Evolutionary conservation across 768 basidiomycete species (phyloP), one percentile per base, ranked within the genome.

Genomic region (Kwoniella sp.): DNA sequence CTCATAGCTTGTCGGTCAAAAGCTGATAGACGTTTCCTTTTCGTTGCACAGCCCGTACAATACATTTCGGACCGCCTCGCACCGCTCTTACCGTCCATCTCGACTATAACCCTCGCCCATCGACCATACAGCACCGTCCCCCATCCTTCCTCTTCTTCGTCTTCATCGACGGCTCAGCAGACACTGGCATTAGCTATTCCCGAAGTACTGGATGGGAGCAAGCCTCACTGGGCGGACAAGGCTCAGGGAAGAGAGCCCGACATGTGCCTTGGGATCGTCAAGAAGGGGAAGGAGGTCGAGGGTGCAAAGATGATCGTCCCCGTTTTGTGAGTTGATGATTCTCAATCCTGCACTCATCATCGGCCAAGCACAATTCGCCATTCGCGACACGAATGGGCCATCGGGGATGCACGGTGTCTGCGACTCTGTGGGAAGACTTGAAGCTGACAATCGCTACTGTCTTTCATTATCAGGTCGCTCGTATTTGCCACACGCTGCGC

Each of bases 401-500:
- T n/a, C n/a, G n/a, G n/a, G n/a, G n/a, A n/a, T n/a, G n/a, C n/a
- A n/a, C n/a, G n/a, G n/a, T n/a, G n/a, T n/a, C n/a, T n/a, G n/a
- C n/a, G n/a, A n/a, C n/a, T n/a, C n/a, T n/a, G n/a, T n/a, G n/a
- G n/a, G n/a, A n/a, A n/a, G n/a, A n/a, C n/a, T n/a, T n/a, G n/a
- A n/a, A n/a, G 36, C 52, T 58, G 36, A 58, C 57, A 25, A 27
- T n/a, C n/a, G n/a, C n/a, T n/a, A n/a, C n/a, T n/a, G n/a, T n/a
- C n/a, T n/a, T n/a, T n/a, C n/a, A n/a, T n/a, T n/a, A n/a, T n/a
- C 36, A 64, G 62, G 36, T 64, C 55, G 17, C n/a, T 64, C 22
- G 68, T 69, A 1, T 69, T 60, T 27, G 60, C 68, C 40, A 51
- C 60, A 17, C 68, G 65, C 21, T 69, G 68, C 37, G 55, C 60